Base-by-base conservation (phyloP, 2,329 filamentous ascomycete species). In the Podosphaera xanthii region DNA sequence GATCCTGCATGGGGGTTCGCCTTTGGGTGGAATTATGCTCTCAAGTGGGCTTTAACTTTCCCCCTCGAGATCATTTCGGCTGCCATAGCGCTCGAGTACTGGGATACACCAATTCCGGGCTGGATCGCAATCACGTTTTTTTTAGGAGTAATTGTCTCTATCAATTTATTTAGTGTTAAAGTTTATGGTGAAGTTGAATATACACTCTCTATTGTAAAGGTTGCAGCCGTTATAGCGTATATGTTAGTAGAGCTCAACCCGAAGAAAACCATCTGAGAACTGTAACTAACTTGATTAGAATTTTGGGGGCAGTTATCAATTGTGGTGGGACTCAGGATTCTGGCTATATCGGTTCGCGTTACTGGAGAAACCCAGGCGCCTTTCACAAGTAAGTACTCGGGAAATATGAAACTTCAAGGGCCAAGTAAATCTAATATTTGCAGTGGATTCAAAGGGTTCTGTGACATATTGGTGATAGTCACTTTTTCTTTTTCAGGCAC, bases 1-100 rank as follows among this genome's bases (percentile, higher is more conserved):
- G 90, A 97, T 67, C 91, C 90, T 0, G 90, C 90, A 0, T 95
- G 87, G 88, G 90, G 89, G 0, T 94, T 94, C 67, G 87, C 89
- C 53, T 90, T 92, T 83, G 89, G 88, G 10, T 94, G 87, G 88
- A 94, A 94, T 77, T 94, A 95, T 70, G 87, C 86, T 2, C 70
- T 95, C 63, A 86, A 92, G 71, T 95, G 89, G 88, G 76, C 94
- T 0, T 78, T 89, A 52, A 81, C 89, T 0, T 72, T 95, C 57
- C 89, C 89, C 0, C 75, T 94, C 50, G 89, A 95, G 70, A 84
- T 95, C 59, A 87, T 94, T 64, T 86, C 88, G 1, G 89, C 88
- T 0, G 83, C 87, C 0, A 80, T 94, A 30, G 94, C 87, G 0
- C 82, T 95, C 56, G 77, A 82, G 35, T 94, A 87, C 68, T 96